Conservation (phyloP, 2,329 filamentous ascomycete genomes). For the Pseudogymnoascus sp. region DNA sequence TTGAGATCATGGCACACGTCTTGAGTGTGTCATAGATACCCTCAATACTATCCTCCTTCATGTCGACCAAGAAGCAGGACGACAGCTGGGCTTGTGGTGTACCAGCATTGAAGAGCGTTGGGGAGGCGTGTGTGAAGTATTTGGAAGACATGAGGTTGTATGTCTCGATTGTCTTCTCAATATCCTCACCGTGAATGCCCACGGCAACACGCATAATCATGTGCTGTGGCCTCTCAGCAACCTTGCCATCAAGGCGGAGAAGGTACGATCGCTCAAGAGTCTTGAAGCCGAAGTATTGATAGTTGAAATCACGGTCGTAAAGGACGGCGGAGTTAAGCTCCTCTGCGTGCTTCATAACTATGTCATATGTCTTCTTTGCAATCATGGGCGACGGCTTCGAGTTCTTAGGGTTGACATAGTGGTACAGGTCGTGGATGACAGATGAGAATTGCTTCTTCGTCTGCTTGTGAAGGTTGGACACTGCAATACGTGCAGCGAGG, state of each 20-base stretch:
- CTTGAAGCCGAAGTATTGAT: conserved; percentile 99
- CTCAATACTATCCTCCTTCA: conserved; percentile 99
- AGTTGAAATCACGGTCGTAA: conserved; percentile 99
- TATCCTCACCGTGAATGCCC: conserved; percentile 89
- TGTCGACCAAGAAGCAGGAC: conserved; percentile 97
- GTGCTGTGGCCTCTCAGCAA: conserved; percentile 94
- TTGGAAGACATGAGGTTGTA: conserved; percentile 99
- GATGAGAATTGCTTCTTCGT: conserved; percentile 99
- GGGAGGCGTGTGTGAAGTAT: conserved; percentile 96
- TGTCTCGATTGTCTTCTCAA: conserved; percentile 91
- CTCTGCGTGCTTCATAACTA: conserved; percentile 89
- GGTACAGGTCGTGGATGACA: conserved; percentile 84
- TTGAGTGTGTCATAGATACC: conserved; percentile 99
- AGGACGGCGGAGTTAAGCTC: conserved; percentile 98
- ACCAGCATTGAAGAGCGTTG: conserved; percentile 95
- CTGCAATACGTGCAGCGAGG: conserved; percentile 93
- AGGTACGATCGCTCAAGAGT: conserved; percentile 96
- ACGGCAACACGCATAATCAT: conserved; percentile 99
- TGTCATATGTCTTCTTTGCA: conserved; percentile 80
- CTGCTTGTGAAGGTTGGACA: conserved; percentile 99
- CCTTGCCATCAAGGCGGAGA: conserved; percentile 88
- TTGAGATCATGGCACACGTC: conserved; percentile 99
- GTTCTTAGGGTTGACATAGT: conserved; percentile 96
- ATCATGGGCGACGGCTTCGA: conserved; percentile 83
- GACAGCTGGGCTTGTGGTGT: conserved; percentile 91